These are phyloP conservation scores for Corylus heterophylla DNA, from an alignment of 306 rosid genomes.

Conservation along the genomic window DNA sequence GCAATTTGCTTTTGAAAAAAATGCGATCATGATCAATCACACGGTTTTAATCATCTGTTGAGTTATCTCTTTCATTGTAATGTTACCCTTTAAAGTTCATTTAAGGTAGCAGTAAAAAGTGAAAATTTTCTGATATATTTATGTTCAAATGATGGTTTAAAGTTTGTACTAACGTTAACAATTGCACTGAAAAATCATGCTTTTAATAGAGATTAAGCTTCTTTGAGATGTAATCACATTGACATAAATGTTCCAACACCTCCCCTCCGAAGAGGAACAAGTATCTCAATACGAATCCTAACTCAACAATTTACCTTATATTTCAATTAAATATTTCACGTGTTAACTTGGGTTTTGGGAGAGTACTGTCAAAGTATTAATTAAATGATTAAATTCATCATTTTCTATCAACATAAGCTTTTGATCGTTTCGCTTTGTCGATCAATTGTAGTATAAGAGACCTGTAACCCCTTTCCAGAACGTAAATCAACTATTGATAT, in stretches of 20 bases:
- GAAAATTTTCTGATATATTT: not conserved
- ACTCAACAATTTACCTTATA: too few relatives aligned
- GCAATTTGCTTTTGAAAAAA: not conserved
- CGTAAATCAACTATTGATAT: too few relatives aligned
- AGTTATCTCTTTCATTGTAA: not conserved
- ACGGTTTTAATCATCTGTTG: constrained; percentile 17
- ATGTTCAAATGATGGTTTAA: not conserved
- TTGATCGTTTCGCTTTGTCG: too few relatives aligned
- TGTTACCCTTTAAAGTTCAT: not conserved
- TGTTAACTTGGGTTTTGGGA: too few relatives aligned
- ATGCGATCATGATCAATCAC: constrained; percentile 15
- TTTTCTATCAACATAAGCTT: too few relatives aligned
- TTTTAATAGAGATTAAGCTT: not conserved
- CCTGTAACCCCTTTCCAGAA: too few relatives aligned
- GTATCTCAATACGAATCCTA: too few relatives aligned
- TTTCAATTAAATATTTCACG: too few relatives aligned
- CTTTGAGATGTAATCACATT: not conserved
- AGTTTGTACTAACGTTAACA: not conserved
- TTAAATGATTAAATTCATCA: too few relatives aligned
- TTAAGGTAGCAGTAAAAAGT: not conserved
- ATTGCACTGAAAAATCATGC: not conserved
- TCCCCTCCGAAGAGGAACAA: too few relatives aligned
- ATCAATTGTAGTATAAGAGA: too few relatives aligned
- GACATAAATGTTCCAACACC: not conserved
- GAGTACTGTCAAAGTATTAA: too few relatives aligned